Conservation (phyloP, 2,329 filamentous ascomycete species). For the Alternaria brassicicola region DNA sequence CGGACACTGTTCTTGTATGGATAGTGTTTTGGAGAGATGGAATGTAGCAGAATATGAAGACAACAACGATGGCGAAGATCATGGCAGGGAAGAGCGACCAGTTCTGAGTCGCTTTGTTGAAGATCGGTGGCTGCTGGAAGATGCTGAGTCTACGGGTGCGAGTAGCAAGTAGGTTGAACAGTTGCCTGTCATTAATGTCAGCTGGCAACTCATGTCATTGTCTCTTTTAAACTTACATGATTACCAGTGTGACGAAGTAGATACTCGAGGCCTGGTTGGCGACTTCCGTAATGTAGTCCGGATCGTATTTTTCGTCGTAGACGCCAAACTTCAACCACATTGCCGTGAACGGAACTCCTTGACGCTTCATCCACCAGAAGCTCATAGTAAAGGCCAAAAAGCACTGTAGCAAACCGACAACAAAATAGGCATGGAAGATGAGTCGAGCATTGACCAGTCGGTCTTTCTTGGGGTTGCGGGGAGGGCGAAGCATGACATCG, state of each 20-base stretch:
- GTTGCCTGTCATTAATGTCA: constrained; percentile 59
- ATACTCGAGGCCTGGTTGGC: constrained; percentile 72
- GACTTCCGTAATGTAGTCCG: constrained; percentile 49
- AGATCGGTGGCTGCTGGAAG: constrained; percentile 72
- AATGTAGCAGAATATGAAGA: constrained; percentile 70
- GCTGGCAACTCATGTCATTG: background rate
- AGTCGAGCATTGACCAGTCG: constrained; percentile 76
- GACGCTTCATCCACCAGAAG: constrained; percentile 52
- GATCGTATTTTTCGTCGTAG: constrained; percentile 32
- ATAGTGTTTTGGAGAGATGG: constrained; percentile 67
- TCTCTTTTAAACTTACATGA: constrained; percentile 63
- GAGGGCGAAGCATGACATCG: constrained; percentile 72
- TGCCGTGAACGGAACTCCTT: constrained; percentile 67
- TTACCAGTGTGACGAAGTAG: constrained; percentile 80
- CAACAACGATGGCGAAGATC: constrained; percentile 70
- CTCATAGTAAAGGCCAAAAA: constrained; percentile 53
- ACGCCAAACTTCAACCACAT: constrained; percentile 63
- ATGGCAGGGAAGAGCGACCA: constrained; percentile 73
- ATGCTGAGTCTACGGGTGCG: constrained; percentile 66
- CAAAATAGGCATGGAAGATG: constrained; percentile 73
- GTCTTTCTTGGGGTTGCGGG: constrained; percentile 71
- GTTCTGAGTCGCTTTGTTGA: constrained; percentile 71
- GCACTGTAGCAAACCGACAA: constrained; percentile 65
- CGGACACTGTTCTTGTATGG: constrained; percentile 67
- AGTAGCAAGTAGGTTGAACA: constrained; percentile 75